These are phyloP conservation scores for Candida patagonica DNA, from an alignment of 805 yeast genomes.

Conservation along the genomic window DNA sequence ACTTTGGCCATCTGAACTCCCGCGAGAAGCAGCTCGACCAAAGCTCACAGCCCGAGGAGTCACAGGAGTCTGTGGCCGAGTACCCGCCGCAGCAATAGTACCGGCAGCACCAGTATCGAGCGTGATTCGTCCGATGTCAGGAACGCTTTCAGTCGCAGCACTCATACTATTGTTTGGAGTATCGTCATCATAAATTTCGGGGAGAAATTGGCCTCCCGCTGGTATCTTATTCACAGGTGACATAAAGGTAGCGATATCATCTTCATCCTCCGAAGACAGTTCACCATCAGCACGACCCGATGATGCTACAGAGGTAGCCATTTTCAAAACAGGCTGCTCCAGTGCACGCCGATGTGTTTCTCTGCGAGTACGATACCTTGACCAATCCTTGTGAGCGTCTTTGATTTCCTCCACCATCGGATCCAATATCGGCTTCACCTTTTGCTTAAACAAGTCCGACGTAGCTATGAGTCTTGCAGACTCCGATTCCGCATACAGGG, in stretches of 20 bases:
- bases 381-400: constrained; percentile 31
- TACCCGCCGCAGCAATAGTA: neutral
- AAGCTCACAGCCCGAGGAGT: too few species aligned
- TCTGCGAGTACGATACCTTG: constrained; percentile 30
- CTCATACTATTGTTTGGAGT: neutral
- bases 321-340: constrained; percentile 23
- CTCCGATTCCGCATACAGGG: constrained; percentile 29
- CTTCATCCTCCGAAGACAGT: neutral
- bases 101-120: neutral
- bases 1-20: too few species aligned
- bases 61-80: neutral
- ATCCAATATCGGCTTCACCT: constrained; percentile 26
- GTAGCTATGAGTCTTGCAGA: constrained; percentile 22
- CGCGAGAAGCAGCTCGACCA: too few species aligned
- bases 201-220: neutral
- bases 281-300: neutral
- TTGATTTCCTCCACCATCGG: constrained; percentile 26
- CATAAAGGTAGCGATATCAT: neutral
- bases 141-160: neutral
- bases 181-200: neutral
- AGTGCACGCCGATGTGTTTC: constrained; percentile 30
- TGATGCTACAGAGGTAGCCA: neutral
- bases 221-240: neutral
- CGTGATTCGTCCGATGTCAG: neutral
- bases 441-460: constrained; percentile 20